phyloP scores from a whole-genome alignment of 345 rosid genomes.

The Pelargonium nanum region DNA sequence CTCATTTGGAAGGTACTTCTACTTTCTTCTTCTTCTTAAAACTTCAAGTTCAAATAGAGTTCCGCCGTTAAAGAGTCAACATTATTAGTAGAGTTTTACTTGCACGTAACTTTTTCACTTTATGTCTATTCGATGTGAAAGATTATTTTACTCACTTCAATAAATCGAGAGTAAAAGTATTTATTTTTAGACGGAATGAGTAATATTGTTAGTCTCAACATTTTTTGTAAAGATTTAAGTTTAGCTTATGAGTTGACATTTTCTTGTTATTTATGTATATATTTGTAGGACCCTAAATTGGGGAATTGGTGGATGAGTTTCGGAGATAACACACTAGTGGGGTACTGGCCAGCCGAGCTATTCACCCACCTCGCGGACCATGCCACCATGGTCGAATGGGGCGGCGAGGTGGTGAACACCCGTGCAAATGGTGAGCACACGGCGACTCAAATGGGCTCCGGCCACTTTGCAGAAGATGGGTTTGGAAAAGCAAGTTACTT shows the following conservation, averaged over 20 bases:
- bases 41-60: background rate
- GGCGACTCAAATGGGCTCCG: constrained; percentile 93
- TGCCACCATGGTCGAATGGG: constrained; percentile 96
- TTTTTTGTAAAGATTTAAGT: too few relatives aligned
- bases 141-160: too few relatives aligned
- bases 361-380: constrained; percentile 81
- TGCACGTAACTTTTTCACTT: background rate
- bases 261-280: background rate
- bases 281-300: constrained; percentile 60
- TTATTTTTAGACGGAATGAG: too few relatives aligned
- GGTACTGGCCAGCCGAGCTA: constrained; percentile 96
- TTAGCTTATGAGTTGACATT: too few relatives aligned
- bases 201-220: too few relatives aligned
- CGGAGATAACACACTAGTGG: constrained; percentile 71
- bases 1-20: constrained; percentile 93
- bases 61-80: background rate
- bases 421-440: constrained; percentile 77
- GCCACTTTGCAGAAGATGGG: constrained; percentile 79
- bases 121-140: too few relatives aligned
- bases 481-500: constrained; percentile 82
- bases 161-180: too few relatives aligned
- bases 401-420: constrained; percentile 92
- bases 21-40: background rate
- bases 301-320: constrained; percentile 99
- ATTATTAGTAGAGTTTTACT: background rate